phyloP scores from a whole-genome alignment of 129 eudicot genomes.

The Dittrichia graveolens region DNA sequence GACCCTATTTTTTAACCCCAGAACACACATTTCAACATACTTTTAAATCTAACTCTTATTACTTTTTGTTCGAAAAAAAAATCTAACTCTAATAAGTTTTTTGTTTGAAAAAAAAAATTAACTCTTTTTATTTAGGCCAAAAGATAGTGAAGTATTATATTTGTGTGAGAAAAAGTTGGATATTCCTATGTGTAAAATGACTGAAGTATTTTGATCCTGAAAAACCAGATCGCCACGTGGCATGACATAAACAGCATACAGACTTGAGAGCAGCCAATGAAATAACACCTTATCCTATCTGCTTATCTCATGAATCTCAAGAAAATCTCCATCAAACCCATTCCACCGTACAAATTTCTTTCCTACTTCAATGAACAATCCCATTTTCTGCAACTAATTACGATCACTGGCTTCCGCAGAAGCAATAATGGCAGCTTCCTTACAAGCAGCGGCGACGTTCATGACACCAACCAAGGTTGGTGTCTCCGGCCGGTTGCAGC shows the following conservation, averaged over 20 bases:
- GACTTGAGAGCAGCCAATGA: conserved; percentile 50
- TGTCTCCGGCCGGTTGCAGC: conserved; percentile 41
- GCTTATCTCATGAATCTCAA: conserved; percentile 47
- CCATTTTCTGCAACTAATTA: conserved; percentile 38
- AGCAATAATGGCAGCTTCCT: conserved; percentile 69
- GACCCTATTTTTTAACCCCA: no score
- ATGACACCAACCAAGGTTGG: conserved; percentile 69
- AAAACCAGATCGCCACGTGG: conserved; percentile 46
- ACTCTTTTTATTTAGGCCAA: no score
- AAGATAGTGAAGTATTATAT: no score
- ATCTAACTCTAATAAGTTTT: no score
- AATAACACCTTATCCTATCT: conserved; percentile 70
- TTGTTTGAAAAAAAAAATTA: no score
- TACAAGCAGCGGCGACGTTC: conserved; percentile 75
- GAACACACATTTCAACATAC: no score
- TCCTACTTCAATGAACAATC: conserved; percentile 31
- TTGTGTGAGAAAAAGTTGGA: no score
- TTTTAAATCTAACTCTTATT: no score
- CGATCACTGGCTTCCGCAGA: background rate
- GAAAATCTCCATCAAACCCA: conserved; percentile 33
- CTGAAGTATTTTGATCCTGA: conserved; percentile 40
- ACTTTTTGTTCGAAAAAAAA: no score
- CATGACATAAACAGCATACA: conserved; percentile 33
- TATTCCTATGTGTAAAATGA: conserved; percentile 21
- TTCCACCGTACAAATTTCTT: conserved; percentile 46